Conservation (phyloP, 768 basidiomycete genomes). For the Serendipita sp. region DNA sequence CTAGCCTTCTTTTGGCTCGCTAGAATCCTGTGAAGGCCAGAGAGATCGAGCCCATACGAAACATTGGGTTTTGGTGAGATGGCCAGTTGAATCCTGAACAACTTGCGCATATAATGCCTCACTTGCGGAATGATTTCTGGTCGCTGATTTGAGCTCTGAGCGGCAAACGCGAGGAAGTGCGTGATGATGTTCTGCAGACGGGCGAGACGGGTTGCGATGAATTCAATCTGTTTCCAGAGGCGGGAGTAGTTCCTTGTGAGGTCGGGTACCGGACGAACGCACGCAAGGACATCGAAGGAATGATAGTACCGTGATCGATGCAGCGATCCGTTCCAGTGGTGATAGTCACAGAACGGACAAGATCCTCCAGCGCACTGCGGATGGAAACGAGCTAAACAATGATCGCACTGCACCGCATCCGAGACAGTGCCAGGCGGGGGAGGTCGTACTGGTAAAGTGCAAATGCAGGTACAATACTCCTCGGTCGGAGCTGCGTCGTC, state of each 20-base stretch:
- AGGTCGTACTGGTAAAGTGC: conserved; percentile 57
- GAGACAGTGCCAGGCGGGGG: conserved; percentile 60
- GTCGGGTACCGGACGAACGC: conserved; percentile 70
- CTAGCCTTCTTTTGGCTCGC: conserved; percentile 32
- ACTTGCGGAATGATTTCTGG: conserved; percentile 66
- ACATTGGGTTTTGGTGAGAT: conserved; percentile 68
- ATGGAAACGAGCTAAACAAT: conserved; percentile 76
- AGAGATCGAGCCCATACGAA: conserved; percentile 69
- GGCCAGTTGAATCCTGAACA: conserved; percentile 81
- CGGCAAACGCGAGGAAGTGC: conserved; percentile 61
- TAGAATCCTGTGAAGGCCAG: conserved; percentile 66
- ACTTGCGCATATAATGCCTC: conserved; percentile 79
- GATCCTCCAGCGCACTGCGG: conserved; percentile 81
- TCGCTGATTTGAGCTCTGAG: conserved; percentile 54
- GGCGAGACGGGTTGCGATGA: conserved; percentile 66
- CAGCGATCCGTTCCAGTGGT: conserved; percentile 80
- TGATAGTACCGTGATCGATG: conserved; percentile 73
- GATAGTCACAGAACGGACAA: conserved; percentile 82
- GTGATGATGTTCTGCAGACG: conserved; percentile 60
- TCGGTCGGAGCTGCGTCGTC: conserved; percentile 67
- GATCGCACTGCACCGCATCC: conserved; percentile 81
- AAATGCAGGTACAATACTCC: conserved; percentile 78
- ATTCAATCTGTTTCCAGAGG: conserved; percentile 65
- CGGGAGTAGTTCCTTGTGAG: conserved; percentile 65
- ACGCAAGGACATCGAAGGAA: conserved; percentile 28